These are phyloP conservation scores for Leccinum ochraceum DNA, from an alignment of 768 basidiomycete species.

Conservation along the genomic window DNA sequence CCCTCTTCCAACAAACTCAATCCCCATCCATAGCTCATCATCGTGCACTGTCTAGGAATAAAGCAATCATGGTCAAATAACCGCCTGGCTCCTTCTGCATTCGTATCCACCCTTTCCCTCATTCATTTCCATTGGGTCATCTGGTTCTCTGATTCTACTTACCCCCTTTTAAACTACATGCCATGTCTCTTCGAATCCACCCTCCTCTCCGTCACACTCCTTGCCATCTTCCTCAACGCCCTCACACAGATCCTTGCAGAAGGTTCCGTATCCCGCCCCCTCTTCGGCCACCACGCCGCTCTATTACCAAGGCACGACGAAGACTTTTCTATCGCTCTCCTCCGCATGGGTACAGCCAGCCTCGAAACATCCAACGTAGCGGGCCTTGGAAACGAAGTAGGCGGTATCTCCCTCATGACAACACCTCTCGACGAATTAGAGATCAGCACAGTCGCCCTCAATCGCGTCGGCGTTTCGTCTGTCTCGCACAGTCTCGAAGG, in stretches of 20 bases:
- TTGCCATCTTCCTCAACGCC: conserved; percentile 61
- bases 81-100: conserved; percentile 68
- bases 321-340: conserved; percentile 69
- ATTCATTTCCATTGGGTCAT: conserved; percentile 68
- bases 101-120: conserved; percentile 60
- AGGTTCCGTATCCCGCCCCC: conserved; percentile 56
- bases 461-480: conserved; percentile 43
- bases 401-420: conserved; percentile 41
- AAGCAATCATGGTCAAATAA: conserved; percentile 63
- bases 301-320: conserved; percentile 61
- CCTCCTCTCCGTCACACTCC: conserved; percentile 54
- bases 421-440: conserved; percentile 19
- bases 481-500: conserved; percentile 33
- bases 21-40: conserved; percentile 45
- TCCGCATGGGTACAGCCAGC: conserved; percentile 73
- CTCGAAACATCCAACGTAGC: conserved; percentile 72
- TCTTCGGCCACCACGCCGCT: conserved; percentile 50
- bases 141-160: conserved; percentile 46
- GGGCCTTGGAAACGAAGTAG: conserved; percentile 76
- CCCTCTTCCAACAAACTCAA: not conserved
- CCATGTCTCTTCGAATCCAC: conserved; percentile 71
- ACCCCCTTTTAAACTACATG: conserved; percentile 74
- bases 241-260: conserved; percentile 67
- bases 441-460: conserved; percentile 40
- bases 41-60: conserved; percentile 67